A percentile compares a stretch with the other conserved stretches of the same genome.
Evolutionary conservation across 164 flowering plant genomes (phyloP).

Genomic region (Macadamia integrifolia): DNA sequence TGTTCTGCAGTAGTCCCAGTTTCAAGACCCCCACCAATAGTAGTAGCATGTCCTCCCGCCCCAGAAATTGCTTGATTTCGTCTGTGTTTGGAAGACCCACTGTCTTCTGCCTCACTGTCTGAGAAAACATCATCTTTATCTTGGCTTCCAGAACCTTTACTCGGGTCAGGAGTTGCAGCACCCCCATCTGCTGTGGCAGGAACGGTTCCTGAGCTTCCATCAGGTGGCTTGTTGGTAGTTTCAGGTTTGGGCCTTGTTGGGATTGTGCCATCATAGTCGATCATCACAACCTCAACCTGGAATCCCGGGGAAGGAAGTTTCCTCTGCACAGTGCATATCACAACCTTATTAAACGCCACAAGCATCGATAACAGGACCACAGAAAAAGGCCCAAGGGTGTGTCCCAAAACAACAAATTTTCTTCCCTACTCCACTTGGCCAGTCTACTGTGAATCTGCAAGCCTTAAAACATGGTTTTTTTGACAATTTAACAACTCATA

Average conservation of each 20-base stretch:
- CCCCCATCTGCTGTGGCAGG: conserved; percentile 25
- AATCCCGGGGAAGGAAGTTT: conserved; percentile 97
- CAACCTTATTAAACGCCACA: neutral
- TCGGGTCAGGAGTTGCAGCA: conserved; percentile 21
- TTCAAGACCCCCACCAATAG: conserved; percentile 20
- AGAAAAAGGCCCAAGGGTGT: neutral
- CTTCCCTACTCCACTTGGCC: neutral
- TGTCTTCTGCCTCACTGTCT: conserved; percentile 65
- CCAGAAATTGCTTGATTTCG: conserved; percentile 24
- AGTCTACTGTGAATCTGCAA: neutral
- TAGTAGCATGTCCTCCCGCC: conserved; percentile 19
- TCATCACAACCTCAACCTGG: conserved; percentile 86
- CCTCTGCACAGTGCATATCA: conserved; percentile 50
- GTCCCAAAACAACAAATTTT: neutral
- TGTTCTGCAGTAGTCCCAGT: conserved; percentile 26
- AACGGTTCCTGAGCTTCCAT: conserved; percentile 34
- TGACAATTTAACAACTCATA: neutral
- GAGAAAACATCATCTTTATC: conserved; percentile 91
- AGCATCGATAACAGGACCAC: neutral
- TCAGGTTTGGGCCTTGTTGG: conserved; percentile 31
- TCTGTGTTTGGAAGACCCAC: conserved; percentile 41
- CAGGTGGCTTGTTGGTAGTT: conserved; percentile 27
- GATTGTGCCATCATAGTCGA: conserved; percentile 49
- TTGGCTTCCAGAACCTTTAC: conserved; percentile 31
- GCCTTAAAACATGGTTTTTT: neutral